A percentile compares a stretch with the other conserved stretches of the same genome.
Evolutionary conservation across 805 yeast genomes (phyloP).

Genomic region (Myxozyma lipomycoides): DNA sequence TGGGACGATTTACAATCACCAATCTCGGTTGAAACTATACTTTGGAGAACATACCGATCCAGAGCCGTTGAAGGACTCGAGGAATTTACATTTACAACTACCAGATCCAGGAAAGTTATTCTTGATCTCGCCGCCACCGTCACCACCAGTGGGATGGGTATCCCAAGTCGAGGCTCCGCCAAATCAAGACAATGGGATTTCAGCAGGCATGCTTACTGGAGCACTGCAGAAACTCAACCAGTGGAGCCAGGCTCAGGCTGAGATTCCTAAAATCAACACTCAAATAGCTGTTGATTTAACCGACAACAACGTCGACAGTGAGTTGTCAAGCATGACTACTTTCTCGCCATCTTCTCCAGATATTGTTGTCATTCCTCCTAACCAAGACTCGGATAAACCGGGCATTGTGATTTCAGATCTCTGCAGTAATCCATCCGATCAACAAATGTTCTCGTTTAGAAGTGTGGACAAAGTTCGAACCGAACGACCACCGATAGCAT

Average conservation of each 20-base stretch:
- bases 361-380: constrained; percentile 3
- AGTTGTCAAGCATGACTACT: neutral
- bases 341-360: no score
- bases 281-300: neutral
- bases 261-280: no score
- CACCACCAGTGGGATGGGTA: constrained; percentile 33
- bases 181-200: constrained; percentile 21
- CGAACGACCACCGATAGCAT: neutral
- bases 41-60: constrained; percentile 11
- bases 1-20: constrained; percentile 4
- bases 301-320: neutral
- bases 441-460: neutral
- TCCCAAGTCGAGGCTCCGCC: constrained; percentile 29
- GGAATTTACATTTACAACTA: constrained; percentile 12
- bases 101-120: constrained; percentile 29
- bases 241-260: neutral
- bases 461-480: neutral
- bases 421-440: neutral
- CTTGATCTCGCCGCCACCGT: constrained; percentile 32
- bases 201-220: constrained; percentile 13
- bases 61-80: neutral
- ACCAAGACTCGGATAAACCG: constrained; percentile 6
- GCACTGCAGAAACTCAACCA: constrained; percentile 13
- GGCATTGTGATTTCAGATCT: constrained; percentile 20
- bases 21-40: constrained; percentile 7